Conservation (phyloP, 148 eudicot species). For the Rhododendron molle region DNA sequence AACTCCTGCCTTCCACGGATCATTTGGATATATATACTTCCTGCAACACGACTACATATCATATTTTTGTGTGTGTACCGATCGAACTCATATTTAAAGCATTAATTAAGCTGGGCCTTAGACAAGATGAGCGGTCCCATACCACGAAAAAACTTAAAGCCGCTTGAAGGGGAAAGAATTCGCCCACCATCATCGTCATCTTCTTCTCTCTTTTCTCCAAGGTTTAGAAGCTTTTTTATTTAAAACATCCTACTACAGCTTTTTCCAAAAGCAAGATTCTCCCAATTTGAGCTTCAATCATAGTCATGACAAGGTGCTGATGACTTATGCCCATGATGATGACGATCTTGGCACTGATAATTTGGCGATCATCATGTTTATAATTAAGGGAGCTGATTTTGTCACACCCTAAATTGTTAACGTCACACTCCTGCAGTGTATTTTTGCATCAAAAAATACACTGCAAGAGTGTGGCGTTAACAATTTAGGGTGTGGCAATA, state of each 20-base stretch:
- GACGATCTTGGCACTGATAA: not conserved
- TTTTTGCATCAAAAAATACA: no score
- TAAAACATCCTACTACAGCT: not conserved
- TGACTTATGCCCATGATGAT: not conserved
- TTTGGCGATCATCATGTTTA: not conserved
- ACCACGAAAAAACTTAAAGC: not conserved
- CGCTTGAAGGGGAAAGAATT: not conserved
- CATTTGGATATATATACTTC: no score
- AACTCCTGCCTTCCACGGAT: no score
- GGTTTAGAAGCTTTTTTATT: not conserved
- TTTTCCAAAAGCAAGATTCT: slow-evolving; percentile 5
- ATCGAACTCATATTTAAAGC: not conserved
- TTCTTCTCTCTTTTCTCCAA: not conserved
- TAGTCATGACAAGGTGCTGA: not conserved
- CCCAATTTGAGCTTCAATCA: not conserved
- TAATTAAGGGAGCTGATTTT: no score
- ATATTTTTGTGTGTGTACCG: not conserved
- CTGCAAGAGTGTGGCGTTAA: no score
- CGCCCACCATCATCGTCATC: not conserved
- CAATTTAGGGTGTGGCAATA: no score
- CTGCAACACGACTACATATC: not conserved
- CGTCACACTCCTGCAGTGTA: no score
- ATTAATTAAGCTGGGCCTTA: not conserved
- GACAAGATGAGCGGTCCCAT: not conserved
- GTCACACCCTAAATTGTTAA: no score